Base-by-base conservation (phyloP, 441 rosid genomes). In the Populus hybrid region DNA sequence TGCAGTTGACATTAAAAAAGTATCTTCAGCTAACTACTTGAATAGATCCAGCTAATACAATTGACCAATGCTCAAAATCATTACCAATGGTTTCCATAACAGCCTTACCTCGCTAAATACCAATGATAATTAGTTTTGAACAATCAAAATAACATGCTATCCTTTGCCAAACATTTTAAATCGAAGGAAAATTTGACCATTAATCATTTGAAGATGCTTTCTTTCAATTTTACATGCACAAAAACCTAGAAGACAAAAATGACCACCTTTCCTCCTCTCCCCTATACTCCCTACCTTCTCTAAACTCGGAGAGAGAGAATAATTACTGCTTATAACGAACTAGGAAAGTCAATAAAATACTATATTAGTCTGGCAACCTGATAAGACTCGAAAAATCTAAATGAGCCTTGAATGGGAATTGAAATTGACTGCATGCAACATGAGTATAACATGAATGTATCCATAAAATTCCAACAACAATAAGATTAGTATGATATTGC, bases 1-100 rank as follows among this genome's bases (percentile, higher is more conserved):
- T 93, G 92, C 83, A 80, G 40, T 36, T 53, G 21, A 66, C 76
- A 76, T 11, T 18, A 23, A 59, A 65, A 73, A 79, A 12, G 61
- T 3, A 11, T 38, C 2, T 4, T 28, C 46, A 36, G 63, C 57
- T 38, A 20, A 53, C 24, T 28, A 38, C 65, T 28, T 23, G 6
- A 46, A 12, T 12, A 34, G 30, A 69, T 21, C 24, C 32, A 64
- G 24, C 59, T 14, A 20, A 30, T 36, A 24, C 34, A 61, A 64
- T 36, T 74, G 14, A 76, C 35, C 35, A 23, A 11, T 40, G 21
- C 38, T 12, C 28, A 18, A 50, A 75, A 76, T 12, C 26, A 46
- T 23, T 46, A 50, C 8, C 21, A 11, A 3, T 32, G 68, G 14
- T 74, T 10, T 65, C 77, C 35, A 24, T 28, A 42, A 42, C 5